A percentile compares a stretch with the other conserved stretches of the same genome.
Conservation (phyloP, 2,329 filamentous ascomycete genomes). For the Beauveria brongniartii region DNA sequence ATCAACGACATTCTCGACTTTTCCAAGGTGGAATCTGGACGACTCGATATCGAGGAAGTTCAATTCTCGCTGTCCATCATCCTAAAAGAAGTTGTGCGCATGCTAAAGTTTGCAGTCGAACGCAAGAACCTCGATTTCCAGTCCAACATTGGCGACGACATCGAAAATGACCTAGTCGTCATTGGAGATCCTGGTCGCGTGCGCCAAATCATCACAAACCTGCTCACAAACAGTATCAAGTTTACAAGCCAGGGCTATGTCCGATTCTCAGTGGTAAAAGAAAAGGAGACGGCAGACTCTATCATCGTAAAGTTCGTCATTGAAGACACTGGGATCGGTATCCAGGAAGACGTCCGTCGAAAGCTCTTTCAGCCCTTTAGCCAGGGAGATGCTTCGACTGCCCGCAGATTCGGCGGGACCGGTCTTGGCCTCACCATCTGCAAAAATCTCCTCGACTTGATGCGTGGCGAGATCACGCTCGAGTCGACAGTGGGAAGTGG, state of each 20-base stretch:
- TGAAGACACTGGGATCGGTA: constrained; percentile 73
- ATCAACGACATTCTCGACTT: constrained; percentile 91
- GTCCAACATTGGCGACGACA: constrained; percentile 53
- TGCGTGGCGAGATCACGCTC: constrained; percentile 67
- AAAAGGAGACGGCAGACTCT: constrained; percentile 54
- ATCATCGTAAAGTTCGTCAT: constrained; percentile 64
- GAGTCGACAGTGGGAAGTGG: constrained; percentile 59
- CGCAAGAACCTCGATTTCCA: constrained; percentile 69
- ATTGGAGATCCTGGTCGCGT: constrained; percentile 80
- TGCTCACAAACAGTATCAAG: constrained; percentile 70
- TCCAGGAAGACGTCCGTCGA: constrained; percentile 67
- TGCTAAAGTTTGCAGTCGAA: constrained; percentile 78
- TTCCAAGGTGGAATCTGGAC: constrained; percentile 74
- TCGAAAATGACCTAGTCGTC: constrained; percentile 64
- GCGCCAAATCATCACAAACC: constrained; percentile 74
- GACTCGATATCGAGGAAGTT: constrained; percentile 70
- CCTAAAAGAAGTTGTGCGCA: constrained; percentile 73
- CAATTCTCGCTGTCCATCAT: constrained; percentile 69
- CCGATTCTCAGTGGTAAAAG: constrained; percentile 55
- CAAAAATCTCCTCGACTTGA: constrained; percentile 71
- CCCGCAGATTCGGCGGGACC: constrained; percentile 70
- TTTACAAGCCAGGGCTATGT: constrained; percentile 64
- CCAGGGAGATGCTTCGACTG: constrained; percentile 74
- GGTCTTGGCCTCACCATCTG: constrained; percentile 72
- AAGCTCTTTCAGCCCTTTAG: constrained; percentile 73